These are phyloP conservation scores for Cairneyella variabilis DNA, from an alignment of 495 filamentous ascomycete genomes.

Conservation along the genomic window DNA sequence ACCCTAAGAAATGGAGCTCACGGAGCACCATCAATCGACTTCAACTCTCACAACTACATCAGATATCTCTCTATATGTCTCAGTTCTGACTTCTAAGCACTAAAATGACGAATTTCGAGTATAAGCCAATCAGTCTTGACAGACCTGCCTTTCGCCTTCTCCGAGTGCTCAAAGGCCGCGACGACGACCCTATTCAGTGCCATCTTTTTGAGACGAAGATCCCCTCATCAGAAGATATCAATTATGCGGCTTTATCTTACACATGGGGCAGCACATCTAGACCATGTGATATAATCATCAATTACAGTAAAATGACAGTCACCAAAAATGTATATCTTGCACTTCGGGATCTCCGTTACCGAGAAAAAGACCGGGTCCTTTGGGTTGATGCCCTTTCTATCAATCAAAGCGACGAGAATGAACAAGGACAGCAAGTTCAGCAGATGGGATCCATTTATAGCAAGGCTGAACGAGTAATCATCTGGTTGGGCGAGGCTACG, in stretches of 20 bases:
- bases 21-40: not conserved
- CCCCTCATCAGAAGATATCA: too few relatives aligned
- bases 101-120: constrained; percentile 5
- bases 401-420: constrained; percentile 20
- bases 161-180: constrained; percentile 8
- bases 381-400: constrained; percentile 29
- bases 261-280: constrained; percentile 12
- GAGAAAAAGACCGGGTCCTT: constrained; percentile 15
- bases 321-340: constrained; percentile 16
- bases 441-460: constrained; percentile 20
- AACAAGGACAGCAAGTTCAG: constrained; percentile 22
- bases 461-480: constrained; percentile 14
- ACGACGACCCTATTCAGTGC: too few relatives aligned
- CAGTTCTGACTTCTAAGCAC: not conserved
- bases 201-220: too few relatives aligned
- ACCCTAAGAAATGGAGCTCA: not conserved
- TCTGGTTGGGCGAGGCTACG: constrained; percentile 12
- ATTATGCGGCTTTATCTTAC: constrained; percentile 13
- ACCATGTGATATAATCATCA: not conserved
- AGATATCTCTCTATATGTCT: not conserved
- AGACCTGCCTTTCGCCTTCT: constrained; percentile 21
- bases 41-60: not conserved
- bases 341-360: constrained; percentile 12
- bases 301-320: constrained; percentile 4
- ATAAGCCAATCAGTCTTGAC: constrained; percentile 4